Conservation (phyloP, 148 eudicot genomes). For the Pouteria glomerata region DNA sequence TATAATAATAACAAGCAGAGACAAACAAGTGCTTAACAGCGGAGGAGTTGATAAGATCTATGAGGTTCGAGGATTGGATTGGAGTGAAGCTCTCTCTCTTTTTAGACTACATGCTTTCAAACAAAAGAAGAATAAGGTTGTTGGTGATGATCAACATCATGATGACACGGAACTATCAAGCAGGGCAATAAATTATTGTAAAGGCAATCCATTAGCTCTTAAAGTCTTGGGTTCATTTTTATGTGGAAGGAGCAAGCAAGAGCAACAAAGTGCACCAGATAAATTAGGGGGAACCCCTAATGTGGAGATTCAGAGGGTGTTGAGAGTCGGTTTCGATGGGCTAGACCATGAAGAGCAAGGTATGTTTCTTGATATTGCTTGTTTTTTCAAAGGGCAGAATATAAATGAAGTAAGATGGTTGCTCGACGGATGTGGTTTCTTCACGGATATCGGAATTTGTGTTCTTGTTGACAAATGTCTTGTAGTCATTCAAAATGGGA, state of each 20-base stretch:
- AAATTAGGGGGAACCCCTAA: not conserved
- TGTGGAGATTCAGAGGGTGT: not conserved
- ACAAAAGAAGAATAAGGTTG: too few species aligned
- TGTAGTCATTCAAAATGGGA: not conserved
- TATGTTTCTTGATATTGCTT: not conserved
- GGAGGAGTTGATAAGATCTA: not conserved
- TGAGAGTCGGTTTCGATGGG: not conserved
- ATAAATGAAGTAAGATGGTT: not conserved
- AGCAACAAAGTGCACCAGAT: not conserved
- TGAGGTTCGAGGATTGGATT: not conserved
- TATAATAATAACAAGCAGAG: conserved; percentile 11
- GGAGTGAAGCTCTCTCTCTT: not conserved
- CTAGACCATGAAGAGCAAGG: not conserved
- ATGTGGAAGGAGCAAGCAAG: not conserved
- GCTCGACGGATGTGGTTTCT: not conserved
- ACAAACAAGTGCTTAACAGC: not conserved
- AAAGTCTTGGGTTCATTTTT: conserved; percentile 11
- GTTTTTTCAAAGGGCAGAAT: not conserved
- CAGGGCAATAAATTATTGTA: not conserved
- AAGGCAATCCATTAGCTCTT: conserved; percentile 9
- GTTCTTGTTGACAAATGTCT: not conserved
- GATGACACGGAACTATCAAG: not conserved
- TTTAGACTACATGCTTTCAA: conserved; percentile 3
- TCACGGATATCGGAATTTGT: not conserved
- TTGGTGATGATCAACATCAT: too few species aligned